Evolutionary conservation across 2,329 filamentous ascomycete genomes (phyloP), one percentile per base, ranked within the genome.

Genomic region (Davidsoniella eucalypti): DNA sequence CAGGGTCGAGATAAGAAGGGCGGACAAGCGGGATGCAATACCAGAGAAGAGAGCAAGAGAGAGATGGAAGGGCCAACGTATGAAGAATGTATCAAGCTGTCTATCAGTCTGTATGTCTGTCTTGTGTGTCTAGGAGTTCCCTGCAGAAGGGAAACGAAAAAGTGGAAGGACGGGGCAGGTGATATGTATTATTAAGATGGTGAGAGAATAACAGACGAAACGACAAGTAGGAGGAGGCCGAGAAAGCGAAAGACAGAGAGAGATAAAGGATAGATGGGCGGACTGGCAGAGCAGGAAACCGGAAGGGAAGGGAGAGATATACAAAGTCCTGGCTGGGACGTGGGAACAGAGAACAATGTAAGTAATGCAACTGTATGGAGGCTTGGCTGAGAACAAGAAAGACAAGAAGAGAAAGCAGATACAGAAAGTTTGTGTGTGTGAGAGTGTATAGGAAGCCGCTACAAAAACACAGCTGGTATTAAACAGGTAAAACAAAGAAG

Each of bases 51-150:
- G 25, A 47, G 7, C n/a, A 23, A 36, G 44, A 47, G 17, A 37
- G 33, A 14, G 23, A 47, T 10, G 40, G 41, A 10, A 21, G 12
- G 29, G 29, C 8, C 2, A 33, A 33, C 8, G 4, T 33, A 44
- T 49, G 47, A 49, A 49, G 47, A 49, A 49, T 37, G 40, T 38
- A n/a, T 18, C 39, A 47, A 29, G 36, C 12, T 47, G 33, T 47
- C 44, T 47, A 37, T 47, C 25, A 25, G 38, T 47, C 16, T 44
- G 29, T 33, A 33, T 9, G 29, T 33, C 8, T 9, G 29, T 33
- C 29, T 33, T 9, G n/a, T 33, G 29, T 33, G 29, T 33, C 29
- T 33, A 12, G 29, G 29, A 33, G 29, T 47, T 47, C 44, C 44
- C 44, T 47, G 38, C 18, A 33, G 33, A 47, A 39, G 33, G 44